Base-by-base conservation (phyloP, 129 eudicot genomes). In the Chrysanthemum seticuspe region DNA sequence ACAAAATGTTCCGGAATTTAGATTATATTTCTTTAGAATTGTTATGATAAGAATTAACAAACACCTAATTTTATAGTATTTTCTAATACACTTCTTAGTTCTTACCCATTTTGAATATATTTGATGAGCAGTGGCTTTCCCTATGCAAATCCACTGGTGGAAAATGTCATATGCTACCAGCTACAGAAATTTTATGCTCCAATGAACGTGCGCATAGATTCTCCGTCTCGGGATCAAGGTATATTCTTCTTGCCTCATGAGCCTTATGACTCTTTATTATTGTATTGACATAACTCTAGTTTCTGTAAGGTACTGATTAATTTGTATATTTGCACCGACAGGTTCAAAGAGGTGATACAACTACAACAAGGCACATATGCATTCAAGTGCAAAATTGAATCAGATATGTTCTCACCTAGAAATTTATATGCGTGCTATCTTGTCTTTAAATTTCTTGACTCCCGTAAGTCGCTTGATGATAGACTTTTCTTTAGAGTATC, bases 71-170 rank as follows among this genome's bases (percentile, higher is more conserved):
- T 27, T 27, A 3, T 27, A 27, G 31, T 34, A 34, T 34, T 5
- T 34, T 34, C 44, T 34, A 4, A 34, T 34, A 34, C 44, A 5
- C 45, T 36, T 36, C 8, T 36, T 36, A 5, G 45, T 36, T 36
- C 4, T 18, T 27, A 5, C 36, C 14, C 19, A 36, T 29, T 70
- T 49, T 36, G 45, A 36, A 36, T 36, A 36, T 36, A 36, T 36
- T 36, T 36, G 45, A 36, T 48, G 68, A 71, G 21, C 76, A 72
- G 76, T 72, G 27, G 76, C 47, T 72, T 61, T 72, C 68, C 54
- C 40, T 58, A 58, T 57, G 76, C 76, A 58, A 58, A 57, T 58
- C 65, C 6, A 72, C 76, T 4, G 67, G 76, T 19, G 36, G 34
- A 44, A 72, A 59, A 58, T 72, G 68, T 21, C 76, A 44, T 72